Evolutionary conservation across 176 grass and related monocot species (phyloP).

Genomic region (Tuctoria greenei): DNA sequence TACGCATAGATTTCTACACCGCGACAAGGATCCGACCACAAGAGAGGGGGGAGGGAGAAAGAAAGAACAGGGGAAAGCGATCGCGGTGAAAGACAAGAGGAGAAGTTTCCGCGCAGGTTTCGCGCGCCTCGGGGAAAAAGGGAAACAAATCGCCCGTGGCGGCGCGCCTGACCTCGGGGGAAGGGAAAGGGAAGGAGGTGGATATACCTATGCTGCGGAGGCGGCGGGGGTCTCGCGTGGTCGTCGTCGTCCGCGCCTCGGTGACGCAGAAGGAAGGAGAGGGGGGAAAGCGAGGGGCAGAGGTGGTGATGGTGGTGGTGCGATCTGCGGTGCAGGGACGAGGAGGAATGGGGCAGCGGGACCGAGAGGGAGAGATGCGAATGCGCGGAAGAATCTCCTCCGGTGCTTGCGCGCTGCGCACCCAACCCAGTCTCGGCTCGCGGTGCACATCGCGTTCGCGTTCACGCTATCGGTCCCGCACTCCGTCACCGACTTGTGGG

Average conservation of each 20-base stretch:
- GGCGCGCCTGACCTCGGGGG: not conserved
- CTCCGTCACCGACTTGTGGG: not conserved
- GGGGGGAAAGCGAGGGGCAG: constrained; percentile 38
- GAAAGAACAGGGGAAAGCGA: not conserved
- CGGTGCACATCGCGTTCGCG: too few relatives aligned
- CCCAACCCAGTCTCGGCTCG: too few relatives aligned
- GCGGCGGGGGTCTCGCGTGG: constrained; percentile 4
- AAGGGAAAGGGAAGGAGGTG: not conserved
- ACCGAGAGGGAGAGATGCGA: too few relatives aligned
- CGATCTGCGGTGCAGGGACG: constrained; percentile 21
- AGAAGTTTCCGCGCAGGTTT: not conserved
- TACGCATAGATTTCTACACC: not conserved
- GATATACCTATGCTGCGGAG: constrained; percentile 21
- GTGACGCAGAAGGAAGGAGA: not conserved
- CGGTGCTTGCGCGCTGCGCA: too few relatives aligned
- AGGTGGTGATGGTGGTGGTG: constrained; percentile 30
- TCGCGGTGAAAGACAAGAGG: not conserved
- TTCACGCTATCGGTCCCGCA: not conserved
- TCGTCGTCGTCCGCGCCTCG: constrained; percentile 24
- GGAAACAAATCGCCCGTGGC: not conserved
- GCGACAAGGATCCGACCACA: not conserved
- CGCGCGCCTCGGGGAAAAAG: not conserved
- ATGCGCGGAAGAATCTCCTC: too few relatives aligned
- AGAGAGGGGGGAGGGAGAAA: too few relatives aligned
- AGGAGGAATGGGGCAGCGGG: constrained; percentile 42